phyloP scores from a whole-genome alignment of 2,329 filamentous ascomycete genomes.

The Talaromyces sp. region DNA sequence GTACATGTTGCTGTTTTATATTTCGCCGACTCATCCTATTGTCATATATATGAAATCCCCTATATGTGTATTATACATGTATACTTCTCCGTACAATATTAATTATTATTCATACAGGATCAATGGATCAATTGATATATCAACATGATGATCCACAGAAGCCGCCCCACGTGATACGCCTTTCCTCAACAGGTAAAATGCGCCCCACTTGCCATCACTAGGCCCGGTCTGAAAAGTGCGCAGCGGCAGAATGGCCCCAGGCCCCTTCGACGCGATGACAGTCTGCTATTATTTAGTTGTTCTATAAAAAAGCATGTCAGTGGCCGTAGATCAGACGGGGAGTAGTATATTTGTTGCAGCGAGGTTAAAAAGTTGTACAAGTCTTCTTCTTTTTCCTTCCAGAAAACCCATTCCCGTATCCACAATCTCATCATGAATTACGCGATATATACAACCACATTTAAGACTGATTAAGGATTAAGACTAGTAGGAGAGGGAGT shows the following conservation, averaged over 20 bases:
- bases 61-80: background rate
- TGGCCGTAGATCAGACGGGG: background rate
- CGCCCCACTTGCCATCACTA: slow-evolving; percentile 9
- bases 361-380: too few relatives aligned
- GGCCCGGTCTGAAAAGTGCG: slow-evolving; percentile 23
- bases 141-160: slow-evolving; percentile 4
- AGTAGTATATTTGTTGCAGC: too few relatives aligned
- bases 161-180: slow-evolving; percentile 21
- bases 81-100: too few relatives aligned
- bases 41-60: too few relatives aligned
- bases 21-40: too few relatives aligned
- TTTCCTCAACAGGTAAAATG: slow-evolving; percentile 12
- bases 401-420: too few relatives aligned
- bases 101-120: too few relatives aligned
- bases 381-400: too few relatives aligned
- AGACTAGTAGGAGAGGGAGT: too few relatives aligned
- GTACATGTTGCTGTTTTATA: too few relatives aligned
- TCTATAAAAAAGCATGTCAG: background rate
- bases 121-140: background rate
- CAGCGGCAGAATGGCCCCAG: slow-evolving; percentile 2
- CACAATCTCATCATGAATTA: background rate
- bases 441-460: background rate
- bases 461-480: too few relatives aligned
- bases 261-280: background rate
- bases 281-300: background rate